A percentile compares a stretch with the other conserved stretches of the same genome.
Conservation (phyloP, 768 basidiomycete species). For the Inosperma sp. region DNA sequence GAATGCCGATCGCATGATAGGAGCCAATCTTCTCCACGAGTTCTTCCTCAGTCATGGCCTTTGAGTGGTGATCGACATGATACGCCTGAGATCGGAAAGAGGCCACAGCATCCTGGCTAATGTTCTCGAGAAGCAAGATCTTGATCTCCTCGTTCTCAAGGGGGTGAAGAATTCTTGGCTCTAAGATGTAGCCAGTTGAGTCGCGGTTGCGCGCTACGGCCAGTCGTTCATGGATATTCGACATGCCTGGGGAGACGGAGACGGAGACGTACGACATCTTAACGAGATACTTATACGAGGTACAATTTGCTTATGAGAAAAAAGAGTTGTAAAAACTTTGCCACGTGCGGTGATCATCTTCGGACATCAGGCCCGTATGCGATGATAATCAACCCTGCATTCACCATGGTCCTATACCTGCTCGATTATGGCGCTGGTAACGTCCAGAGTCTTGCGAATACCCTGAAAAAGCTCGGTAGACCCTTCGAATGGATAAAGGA, state of each 20-base stretch:
- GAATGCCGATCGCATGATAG: slow-evolving; percentile 95
- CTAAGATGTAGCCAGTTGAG: slow-evolving; percentile 39
- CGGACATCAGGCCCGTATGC: no score
- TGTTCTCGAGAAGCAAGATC: slow-evolving; percentile 90
- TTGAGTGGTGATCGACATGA: slow-evolving; percentile 83
- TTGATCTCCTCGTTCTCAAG: slow-evolving; percentile 75
- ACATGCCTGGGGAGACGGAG: slow-evolving; percentile 49
- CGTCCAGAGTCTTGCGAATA: slow-evolving; percentile 90
- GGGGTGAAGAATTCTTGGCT: slow-evolving; percentile 73
- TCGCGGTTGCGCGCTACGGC: slow-evolving; percentile 28
- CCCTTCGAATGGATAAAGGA: slow-evolving; percentile 83
- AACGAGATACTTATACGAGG: background rate
- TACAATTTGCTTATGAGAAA: no score
- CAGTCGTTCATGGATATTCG: slow-evolving; percentile 45
- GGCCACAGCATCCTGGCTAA: slow-evolving; percentile 84
- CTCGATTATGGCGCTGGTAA: slow-evolving; percentile 98
- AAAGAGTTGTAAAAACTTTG: no score
- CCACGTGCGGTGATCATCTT: no score
- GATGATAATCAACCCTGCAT: no score
- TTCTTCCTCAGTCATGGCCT: slow-evolving; percentile 90
- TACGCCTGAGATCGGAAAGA: slow-evolving; percentile 80
- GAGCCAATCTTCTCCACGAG: slow-evolving; percentile 75
- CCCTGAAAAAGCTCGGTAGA: slow-evolving; percentile 78
- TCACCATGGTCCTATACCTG: slow-evolving; percentile 60
- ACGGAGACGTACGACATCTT: slow-evolving; percentile 34